Base-by-base conservation (phyloP, 2,329 filamentous ascomycete genomes). In the Colletotrichum ledebouriae region DNA sequence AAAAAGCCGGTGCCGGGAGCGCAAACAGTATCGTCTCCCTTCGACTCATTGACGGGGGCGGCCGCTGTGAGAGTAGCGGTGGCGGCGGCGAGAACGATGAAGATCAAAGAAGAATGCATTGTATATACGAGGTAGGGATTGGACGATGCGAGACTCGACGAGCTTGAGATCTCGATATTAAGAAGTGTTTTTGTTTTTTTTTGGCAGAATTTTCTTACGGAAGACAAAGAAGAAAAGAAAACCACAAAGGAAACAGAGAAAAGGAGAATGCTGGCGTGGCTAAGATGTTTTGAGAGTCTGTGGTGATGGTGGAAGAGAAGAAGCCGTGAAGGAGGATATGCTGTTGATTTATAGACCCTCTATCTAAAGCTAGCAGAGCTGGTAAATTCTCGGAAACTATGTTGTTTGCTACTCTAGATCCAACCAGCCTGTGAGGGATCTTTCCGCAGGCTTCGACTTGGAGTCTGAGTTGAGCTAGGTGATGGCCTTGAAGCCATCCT, bases 171-270 rank as follows among this genome's bases (percentile, higher is more conserved):
- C 22, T 47, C 6, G 56, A 33, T 29, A 25, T 22, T 11, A 37
- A 20, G n/a, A 11, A 6, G 13, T 41, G 3, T 33, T 5, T 53
- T 59, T 49, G 13, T 41, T 3, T 33, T 5, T 53, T 59, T 49
- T 47, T 47, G 59, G 10, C 10, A 12, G 53, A 59, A 17, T 37
- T 55, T 20, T 42, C 55, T 33, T 25, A 34, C 67, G 20, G 59
- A 22, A 34, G 55, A 68, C 59, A 63, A 63, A 70, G 49, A 59
- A 68, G 50, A 70, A 41, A 68, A 68, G 64, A 49, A 70, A 55
- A 41, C 41, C 52, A 55, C 52, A 41, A 47, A 53, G 47, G n/a
- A 34, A 33, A 53, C 41, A 39, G n/a, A 17, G 5, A 20, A 17
- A 42, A 29, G 39, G 39, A 58, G 46, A 33, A 22, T 15, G 33